Conservation (phyloP, 78 protist genomes). For the Mastigamoeba balamuthi region DNA sequence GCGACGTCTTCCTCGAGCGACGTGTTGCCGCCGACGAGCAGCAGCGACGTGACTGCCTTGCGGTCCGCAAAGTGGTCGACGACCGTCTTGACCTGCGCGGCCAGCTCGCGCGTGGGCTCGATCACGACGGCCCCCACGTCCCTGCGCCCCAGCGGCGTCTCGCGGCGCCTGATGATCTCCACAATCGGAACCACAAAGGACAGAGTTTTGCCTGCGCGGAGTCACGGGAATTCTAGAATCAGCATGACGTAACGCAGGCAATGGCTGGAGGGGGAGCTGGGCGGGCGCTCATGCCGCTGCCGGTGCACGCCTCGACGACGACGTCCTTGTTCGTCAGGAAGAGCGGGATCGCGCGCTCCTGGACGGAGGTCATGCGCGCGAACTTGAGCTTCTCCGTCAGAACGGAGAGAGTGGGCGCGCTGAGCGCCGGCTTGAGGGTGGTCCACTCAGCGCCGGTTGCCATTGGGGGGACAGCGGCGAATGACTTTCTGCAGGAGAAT, state of each 20-base stretch:
- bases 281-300: constrained; percentile 95
- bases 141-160: neutral
- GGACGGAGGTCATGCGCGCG: constrained; percentile 56
- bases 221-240: too few species aligned
- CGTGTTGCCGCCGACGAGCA: too few species aligned
- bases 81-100: constrained; percentile 32
- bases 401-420: too few species aligned
- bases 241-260: too few species aligned
- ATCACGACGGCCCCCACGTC: constrained; percentile 32
- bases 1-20: too few species aligned
- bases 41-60: too few species aligned
- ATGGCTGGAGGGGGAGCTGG: too few species aligned
- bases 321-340: constrained; percentile 70
- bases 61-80: constrained; percentile 7
- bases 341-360: constrained; percentile 53
- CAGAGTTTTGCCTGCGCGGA: constrained; percentile 90
- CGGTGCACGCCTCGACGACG: constrained; percentile 54
- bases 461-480: too few species aligned
- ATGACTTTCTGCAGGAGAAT: too few species aligned
- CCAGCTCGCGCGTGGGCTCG: constrained; percentile 52
- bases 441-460: too few species aligned
- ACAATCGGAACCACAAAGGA: constrained; percentile 80
- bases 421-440: too few species aligned
- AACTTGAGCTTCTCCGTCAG: constrained; percentile 24
- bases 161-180: constrained; percentile 46